Conservation (phyloP, 345 rosid species). For the Eutrema japonicum region DNA sequence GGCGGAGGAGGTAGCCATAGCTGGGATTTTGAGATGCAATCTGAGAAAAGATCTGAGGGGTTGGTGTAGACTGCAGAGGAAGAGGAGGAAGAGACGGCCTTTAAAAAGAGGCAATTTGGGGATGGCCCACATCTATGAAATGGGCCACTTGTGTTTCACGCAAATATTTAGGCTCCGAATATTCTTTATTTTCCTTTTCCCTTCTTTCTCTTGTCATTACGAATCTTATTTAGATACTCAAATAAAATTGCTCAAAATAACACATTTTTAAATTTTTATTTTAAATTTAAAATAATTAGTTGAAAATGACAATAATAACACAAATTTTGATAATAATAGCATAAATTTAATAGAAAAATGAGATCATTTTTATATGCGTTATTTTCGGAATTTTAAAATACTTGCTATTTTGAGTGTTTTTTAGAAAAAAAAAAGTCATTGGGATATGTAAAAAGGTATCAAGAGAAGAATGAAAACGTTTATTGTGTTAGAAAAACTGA, state of each 20-base stretch:
- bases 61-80: conserved; percentile 13
- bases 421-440: background rate
- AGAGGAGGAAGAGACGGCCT: conserved; percentile 33
- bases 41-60: conserved; percentile 20
- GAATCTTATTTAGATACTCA: background rate
- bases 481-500: too few species aligned
- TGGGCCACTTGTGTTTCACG: conserved; percentile 40
- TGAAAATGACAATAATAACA: too few species aligned
- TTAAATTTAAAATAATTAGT: too few species aligned
- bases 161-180: conserved; percentile 28
- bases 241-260: too few species aligned
- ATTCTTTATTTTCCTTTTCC: conserved; percentile 7
- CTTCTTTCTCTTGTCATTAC: background rate
- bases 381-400: too few species aligned
- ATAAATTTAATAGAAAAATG: too few species aligned
- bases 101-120: conserved; percentile 29
- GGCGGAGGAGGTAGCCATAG: conserved; percentile 63
- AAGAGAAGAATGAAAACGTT: background rate
- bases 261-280: too few species aligned
- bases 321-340: too few species aligned
- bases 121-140: conserved; percentile 20
- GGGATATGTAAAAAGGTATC: background rate
- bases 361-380: too few species aligned
- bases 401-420: conserved; percentile 9
- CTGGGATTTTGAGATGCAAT: conserved; percentile 36